phyloP scores from a whole-genome alignment of 2,329 filamentous ascomycete species.

The Hypomyces rosellus region DNA sequence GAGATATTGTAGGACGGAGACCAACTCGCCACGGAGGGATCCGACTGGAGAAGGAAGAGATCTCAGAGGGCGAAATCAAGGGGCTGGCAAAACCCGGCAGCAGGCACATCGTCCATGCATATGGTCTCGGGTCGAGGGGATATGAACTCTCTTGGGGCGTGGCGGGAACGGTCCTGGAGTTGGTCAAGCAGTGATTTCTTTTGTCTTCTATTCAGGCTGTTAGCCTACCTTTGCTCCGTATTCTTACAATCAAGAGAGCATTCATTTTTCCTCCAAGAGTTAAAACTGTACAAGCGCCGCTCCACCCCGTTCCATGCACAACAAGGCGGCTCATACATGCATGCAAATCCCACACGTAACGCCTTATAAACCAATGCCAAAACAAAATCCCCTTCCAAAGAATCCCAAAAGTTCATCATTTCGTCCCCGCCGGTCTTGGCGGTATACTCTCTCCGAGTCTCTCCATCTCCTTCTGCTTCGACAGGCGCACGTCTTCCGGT shows the following conservation, averaged over 20 bases:
- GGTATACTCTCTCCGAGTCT: slow-evolving; percentile 47
- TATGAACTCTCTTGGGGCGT: slow-evolving; percentile 54
- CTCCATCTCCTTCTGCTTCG: slow-evolving; percentile 44
- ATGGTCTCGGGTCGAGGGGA: slow-evolving; percentile 50
- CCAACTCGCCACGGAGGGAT: slow-evolving; percentile 42
- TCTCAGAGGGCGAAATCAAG: slow-evolving; percentile 4
- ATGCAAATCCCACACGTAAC: neutral
- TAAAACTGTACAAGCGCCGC: neutral
- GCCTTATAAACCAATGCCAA: slow-evolving; percentile 1
- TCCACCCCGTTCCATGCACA: neutral
- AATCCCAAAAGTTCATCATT: slow-evolving; percentile 5
- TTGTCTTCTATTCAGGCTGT: slow-evolving; percentile 6
- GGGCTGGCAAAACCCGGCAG: slow-evolving; percentile 2
- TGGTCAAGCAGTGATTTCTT: slow-evolving; percentile 11
- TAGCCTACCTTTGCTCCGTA: slow-evolving; percentile 1
- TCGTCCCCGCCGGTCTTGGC: neutral
- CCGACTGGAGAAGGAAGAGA: slow-evolving; percentile 28
- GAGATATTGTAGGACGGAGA: slow-evolving; percentile 40
- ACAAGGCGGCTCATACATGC: too few species aligned
- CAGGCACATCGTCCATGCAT: slow-evolving; percentile 41
- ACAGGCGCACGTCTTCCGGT: slow-evolving; percentile 49
- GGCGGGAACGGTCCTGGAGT: slow-evolving; percentile 30
- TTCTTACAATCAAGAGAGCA: slow-evolving; percentile 5
- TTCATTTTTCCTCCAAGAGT: neutral
- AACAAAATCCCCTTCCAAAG: neutral